Base-by-base conservation (phyloP, 179 eudicot genomes). In the Spergularia azorica region DNA sequence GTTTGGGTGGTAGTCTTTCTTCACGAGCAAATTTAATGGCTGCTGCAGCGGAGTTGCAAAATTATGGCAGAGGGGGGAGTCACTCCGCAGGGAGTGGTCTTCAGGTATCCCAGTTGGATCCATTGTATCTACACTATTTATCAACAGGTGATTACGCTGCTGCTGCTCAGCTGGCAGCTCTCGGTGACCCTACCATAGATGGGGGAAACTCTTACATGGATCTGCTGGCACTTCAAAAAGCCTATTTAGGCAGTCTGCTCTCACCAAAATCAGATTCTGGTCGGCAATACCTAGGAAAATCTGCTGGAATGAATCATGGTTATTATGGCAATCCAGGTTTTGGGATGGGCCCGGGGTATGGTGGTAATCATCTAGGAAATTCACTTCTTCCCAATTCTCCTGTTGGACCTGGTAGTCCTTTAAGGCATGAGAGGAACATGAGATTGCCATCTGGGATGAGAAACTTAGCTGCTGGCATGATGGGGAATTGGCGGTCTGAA, bases 401-500 rank as follows among this genome's bases (percentile, higher is more conserved):
- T 57, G 72, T 87, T 60, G 93, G 91, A 70, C 78, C 89, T 51
- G 90, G 91, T 52, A 88, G 91, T 79, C 91, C 93, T 58, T 75
- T 87, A 41, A 82, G 95, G 73, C 90, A 85, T 39, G 97, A 93
- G 62, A 77, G 93, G 79, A 90, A 63, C 77, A 83, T 88, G 84
- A 89, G 88, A 72, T 79, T 86, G 71, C 74, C 92, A 63, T 88
- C 97, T 80, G 95, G 90, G 48, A 86, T 89, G 97, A 89, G 98
- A 80, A 89, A 87, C 84, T 79, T 89, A 57, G 85, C 85, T 73
- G 89, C 86, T 14, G 83, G 92, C 74, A 89, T 87, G 36, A 88
- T 90, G 88, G 96, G 96, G 67, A 86, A 89, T 5, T 95, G 96
- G 95, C 83, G 87, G 58, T 80, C 90, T 36, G 94, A 90, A 77